phyloP scores from a whole-genome alignment of 2,329 filamentous ascomycete species.

The Domatiomyces globalis region DNA sequence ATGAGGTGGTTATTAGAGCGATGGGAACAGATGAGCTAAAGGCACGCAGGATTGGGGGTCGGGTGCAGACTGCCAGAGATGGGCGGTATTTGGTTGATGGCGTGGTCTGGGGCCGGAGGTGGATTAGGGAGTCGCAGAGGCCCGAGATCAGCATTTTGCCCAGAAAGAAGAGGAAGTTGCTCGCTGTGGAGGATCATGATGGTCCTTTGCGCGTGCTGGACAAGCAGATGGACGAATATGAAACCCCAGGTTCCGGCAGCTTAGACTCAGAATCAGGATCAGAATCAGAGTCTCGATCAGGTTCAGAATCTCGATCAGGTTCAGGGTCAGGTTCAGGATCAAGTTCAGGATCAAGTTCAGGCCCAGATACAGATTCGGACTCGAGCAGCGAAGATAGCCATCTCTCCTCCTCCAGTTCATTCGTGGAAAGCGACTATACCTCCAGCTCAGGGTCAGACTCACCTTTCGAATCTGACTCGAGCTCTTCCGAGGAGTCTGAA shows the following conservation, averaged over 20 bases:
- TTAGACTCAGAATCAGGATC: constrained; percentile 7
- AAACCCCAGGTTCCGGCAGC: constrained; percentile 5
- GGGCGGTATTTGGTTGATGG: constrained; percentile 77
- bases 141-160: constrained; percentile 60
- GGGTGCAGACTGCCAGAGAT: constrained; percentile 64
- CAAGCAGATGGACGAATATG: constrained; percentile 20
- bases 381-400: constrained; percentile 5
- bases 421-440: constrained; percentile 10
- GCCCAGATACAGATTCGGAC: constrained; percentile 20
- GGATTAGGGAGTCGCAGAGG: constrained; percentile 46
- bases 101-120: constrained; percentile 64
- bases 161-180: constrained; percentile 50
- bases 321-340: constrained; percentile 12
- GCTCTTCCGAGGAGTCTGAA: constrained; percentile 11
- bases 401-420: constrained; percentile 16
- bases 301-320: constrained; percentile 3
- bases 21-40: constrained; percentile 61
- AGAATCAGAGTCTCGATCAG: constrained; percentile 6
- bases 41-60: constrained; percentile 57
- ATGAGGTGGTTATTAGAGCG: constrained; percentile 72
- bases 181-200: constrained; percentile 9
- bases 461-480: constrained; percentile 17
- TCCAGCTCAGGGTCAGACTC: constrained; percentile 21
- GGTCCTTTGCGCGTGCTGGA: constrained; percentile 10
- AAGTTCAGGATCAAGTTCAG: constrained; percentile 14